A percentile compares a stretch with the other conserved stretches of the same genome.
Conservation (phyloP, 768 basidiomycete species). For the Podaxis mareebaensis region DNA sequence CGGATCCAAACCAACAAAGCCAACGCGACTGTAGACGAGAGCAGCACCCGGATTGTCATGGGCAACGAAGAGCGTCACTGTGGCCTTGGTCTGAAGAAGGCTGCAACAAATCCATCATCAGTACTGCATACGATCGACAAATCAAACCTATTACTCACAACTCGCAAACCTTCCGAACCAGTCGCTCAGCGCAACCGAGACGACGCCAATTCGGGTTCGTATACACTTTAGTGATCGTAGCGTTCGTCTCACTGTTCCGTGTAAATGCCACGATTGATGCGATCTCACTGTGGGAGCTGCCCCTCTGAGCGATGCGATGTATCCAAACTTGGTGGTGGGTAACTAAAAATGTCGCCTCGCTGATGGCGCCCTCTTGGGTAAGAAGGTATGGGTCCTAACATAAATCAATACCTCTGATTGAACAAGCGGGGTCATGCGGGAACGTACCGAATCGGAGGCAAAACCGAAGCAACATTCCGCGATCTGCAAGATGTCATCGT, state of each 20-base stretch:
- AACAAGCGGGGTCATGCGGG: neutral
- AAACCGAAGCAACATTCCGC: slow-evolving; percentile 57
- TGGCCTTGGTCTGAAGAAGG: slow-evolving; percentile 35
- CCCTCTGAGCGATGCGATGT: slow-evolving; percentile 39
- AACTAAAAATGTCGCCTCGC: slow-evolving; percentile 56
- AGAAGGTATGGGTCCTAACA: slow-evolving; percentile 58
- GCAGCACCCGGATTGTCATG: slow-evolving; percentile 48
- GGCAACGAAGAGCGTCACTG: slow-evolving; percentile 68
- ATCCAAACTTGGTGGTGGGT: slow-evolving; percentile 57
- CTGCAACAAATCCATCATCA: slow-evolving; percentile 31
- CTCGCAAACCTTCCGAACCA: slow-evolving; percentile 58
- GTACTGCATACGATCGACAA: neutral
- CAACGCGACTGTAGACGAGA: slow-evolving; percentile 62
- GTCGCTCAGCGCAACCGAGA: slow-evolving; percentile 58
- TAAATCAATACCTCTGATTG: neutral
- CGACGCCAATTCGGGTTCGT: slow-evolving; percentile 55
- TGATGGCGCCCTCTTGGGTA: slow-evolving; percentile 35
- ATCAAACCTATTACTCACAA: slow-evolving; percentile 38
- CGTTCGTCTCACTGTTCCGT: slow-evolving; percentile 54
- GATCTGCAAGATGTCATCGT: slow-evolving; percentile 37
- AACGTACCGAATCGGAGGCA: slow-evolving; percentile 56
- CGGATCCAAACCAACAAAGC: slow-evolving; percentile 57
- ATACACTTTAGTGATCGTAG: slow-evolving; percentile 73
- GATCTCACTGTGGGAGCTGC: slow-evolving; percentile 33
- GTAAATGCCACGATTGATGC: slow-evolving; percentile 73